phyloP scores from a whole-genome alignment of 495 filamentous ascomycete genomes.

The Xylaria cubensis region DNA sequence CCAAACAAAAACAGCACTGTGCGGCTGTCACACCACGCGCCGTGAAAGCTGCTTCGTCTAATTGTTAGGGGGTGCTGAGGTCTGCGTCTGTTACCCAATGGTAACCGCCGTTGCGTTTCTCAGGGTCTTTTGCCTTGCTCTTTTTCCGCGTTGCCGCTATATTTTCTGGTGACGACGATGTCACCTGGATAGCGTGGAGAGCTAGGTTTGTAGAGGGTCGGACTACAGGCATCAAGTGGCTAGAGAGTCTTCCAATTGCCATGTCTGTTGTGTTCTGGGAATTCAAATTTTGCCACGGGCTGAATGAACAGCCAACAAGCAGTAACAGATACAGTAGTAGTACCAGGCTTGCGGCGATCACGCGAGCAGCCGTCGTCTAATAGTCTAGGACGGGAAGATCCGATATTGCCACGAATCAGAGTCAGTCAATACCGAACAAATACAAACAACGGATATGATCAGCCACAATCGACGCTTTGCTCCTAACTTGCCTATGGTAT shows the following conservation, averaged over 20 bases:
- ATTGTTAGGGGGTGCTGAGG: neutral
- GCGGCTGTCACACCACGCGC: constrained; percentile 16
- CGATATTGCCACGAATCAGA: constrained; percentile 21
- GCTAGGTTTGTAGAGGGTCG: neutral
- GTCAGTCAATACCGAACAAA: constrained; percentile 10
- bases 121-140: neutral
- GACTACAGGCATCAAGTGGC: neutral
- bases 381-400: constrained; percentile 16
- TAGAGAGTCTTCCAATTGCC: neutral
- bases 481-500: constrained; percentile 3
- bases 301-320: constrained; percentile 1
- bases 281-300: constrained; percentile 14
- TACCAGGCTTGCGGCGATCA: constrained; percentile 24
- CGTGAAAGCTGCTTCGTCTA: neutral
- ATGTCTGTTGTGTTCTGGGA: constrained; percentile 7
- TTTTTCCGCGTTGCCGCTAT: neutral
- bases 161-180: neutral
- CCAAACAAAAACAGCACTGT: constrained; percentile 15
- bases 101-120: constrained; percentile 8
- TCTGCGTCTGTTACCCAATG: constrained; percentile 9
- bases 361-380: constrained; percentile 24
- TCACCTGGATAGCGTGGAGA: neutral
- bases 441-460: constrained; percentile 2
- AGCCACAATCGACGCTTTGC: constrained; percentile 2
- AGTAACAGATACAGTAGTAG: constrained; percentile 1